Conservation (phyloP, 116 monocot species). For the Dioscorea cayenensis region DNA sequence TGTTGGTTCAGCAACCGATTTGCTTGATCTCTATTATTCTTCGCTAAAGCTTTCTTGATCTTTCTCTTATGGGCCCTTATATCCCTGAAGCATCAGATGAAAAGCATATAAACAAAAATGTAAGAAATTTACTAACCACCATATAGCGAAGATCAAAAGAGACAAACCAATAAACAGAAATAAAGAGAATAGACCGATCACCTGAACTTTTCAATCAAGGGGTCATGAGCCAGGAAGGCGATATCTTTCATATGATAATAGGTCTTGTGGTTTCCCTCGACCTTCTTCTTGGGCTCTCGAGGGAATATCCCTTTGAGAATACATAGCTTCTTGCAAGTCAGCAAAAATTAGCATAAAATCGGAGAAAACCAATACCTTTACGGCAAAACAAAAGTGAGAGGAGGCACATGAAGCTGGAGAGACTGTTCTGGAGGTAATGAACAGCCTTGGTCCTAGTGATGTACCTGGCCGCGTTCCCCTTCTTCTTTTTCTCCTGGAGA, state of each 20-base stretch:
- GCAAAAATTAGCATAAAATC: not conserved
- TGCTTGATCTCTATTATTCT: conserved; percentile 78
- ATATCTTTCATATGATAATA: conserved; percentile 96
- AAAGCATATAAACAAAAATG: not conserved
- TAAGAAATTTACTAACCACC: no score
- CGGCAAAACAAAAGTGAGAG: not conserved
- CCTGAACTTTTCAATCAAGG: conserved; percentile 79
- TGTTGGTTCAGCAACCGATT: conserved; percentile 44
- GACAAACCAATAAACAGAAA: not conserved
- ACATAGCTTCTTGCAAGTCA: conserved; percentile 73
- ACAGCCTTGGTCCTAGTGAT: conserved; percentile 90
- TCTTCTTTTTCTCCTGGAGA: conserved; percentile 93
- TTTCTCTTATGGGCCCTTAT: conserved; percentile 72
- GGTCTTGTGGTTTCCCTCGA: conserved; percentile 94
- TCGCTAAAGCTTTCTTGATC: conserved; percentile 75
- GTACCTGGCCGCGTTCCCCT: conserved; percentile 88
- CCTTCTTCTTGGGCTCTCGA: conserved; percentile 91
- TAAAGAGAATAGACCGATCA: conserved; percentile 6
- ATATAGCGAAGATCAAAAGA: not conserved
- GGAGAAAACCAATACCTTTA: not conserved
- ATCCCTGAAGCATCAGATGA: conserved; percentile 35
- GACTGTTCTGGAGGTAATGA: conserved; percentile 67
- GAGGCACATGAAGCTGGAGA: conserved; percentile 55
- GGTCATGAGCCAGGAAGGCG: conserved; percentile 69
- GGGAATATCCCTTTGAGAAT: conserved; percentile 89